Evolutionary conservation across 2,329 filamentous ascomycete species (phyloP).

Genomic region (Hypoxylon sp.): DNA sequence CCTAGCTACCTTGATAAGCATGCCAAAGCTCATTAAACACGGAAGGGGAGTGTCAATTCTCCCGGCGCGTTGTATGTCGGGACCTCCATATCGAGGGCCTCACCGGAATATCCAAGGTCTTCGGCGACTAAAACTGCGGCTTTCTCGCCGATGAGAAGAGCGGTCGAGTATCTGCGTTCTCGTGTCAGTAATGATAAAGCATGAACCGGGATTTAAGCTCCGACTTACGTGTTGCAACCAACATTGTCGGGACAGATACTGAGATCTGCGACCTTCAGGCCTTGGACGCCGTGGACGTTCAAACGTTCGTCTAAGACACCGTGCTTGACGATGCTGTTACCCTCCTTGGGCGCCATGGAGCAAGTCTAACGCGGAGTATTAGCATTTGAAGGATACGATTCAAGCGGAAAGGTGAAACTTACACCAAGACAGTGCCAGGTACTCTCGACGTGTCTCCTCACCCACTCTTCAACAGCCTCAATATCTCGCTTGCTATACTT

Average conservation of each 20-base stretch:
- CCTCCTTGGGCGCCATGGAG: conserved; percentile 78
- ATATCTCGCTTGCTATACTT: conserved; percentile 72
- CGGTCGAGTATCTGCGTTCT: conserved; percentile 67
- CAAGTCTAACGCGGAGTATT: conserved; percentile 60
- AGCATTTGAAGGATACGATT: conserved; percentile 4
- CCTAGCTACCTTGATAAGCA: too few relatives aligned
- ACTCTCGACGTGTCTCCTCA: conserved; percentile 77
- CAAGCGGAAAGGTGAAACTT: conserved; percentile 39
- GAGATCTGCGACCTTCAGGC: conserved; percentile 79
- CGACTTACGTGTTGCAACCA: conserved; percentile 70
- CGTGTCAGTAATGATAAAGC: conserved; percentile 1
- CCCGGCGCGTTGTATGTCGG: conserved; percentile 68
- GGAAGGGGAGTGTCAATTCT: conserved; percentile 52
- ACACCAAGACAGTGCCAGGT: conserved; percentile 73
- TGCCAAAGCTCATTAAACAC: conserved; percentile 48
- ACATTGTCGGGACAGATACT: conserved; percentile 83
- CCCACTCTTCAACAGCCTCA: conserved; percentile 72
- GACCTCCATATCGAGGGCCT: conserved; percentile 79
- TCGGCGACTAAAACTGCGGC: conserved; percentile 74
- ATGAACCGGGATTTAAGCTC: conserved; percentile 24
- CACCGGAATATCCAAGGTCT: conserved; percentile 77
- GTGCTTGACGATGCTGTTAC: conserved; percentile 82
- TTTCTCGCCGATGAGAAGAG: conserved; percentile 80
- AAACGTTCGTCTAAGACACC: conserved; percentile 80
- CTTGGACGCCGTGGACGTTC: conserved; percentile 80